Percentiles rank a stretch among this genome's conserved stretches.
Evolutionary conservation across 108 stramenopile genomes (phyloP).

Genomic region (Cyclotella baltica): DNA sequence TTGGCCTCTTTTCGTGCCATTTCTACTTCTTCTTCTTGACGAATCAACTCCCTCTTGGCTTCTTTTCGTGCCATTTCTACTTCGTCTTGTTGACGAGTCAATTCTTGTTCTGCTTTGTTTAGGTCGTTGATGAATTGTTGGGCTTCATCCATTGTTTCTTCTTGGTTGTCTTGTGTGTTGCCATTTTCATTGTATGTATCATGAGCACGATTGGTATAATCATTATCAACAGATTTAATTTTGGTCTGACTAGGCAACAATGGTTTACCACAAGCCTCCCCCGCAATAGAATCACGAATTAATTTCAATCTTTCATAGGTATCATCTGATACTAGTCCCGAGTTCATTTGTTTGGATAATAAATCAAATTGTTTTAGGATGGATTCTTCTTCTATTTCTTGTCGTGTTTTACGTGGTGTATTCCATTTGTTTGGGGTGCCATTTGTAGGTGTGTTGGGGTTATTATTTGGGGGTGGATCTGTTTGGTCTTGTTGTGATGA

Average conservation of each 20-base stretch:
- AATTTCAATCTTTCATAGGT: slow-evolving; percentile 38
- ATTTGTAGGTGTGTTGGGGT: neutral
- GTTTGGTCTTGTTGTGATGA: neutral
- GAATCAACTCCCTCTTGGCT: neutral
- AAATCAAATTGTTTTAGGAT: slow-evolving; percentile 31
- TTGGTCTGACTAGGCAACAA: neutral
- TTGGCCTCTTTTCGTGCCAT: slow-evolving; percentile 6
- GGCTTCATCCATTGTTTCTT: neutral
- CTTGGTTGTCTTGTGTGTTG: neutral
- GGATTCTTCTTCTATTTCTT: slow-evolving; percentile 38
- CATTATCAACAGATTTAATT: too few species aligned
- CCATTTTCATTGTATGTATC: neutral
- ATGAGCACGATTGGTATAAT: neutral
- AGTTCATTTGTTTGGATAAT: neutral
- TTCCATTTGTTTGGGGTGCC: neutral
- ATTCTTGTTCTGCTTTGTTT: slow-evolving; percentile 4
- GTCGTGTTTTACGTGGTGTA: slow-evolving; percentile 17
- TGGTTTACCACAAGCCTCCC: slow-evolving; percentile 25
- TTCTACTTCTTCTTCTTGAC: slow-evolving; percentile 3
- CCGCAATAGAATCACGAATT: slow-evolving; percentile 36
- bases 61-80: slow-evolving; percentile 11
- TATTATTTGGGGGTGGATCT: neutral
- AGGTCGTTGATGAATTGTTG: neutral
- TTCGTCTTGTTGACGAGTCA: neutral
- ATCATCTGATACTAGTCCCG: slow-evolving; percentile 40